Base-by-base conservation (phyloP, 192 early-diverging fungal species). In the Gryganskiella cystojenkinii region DNA sequence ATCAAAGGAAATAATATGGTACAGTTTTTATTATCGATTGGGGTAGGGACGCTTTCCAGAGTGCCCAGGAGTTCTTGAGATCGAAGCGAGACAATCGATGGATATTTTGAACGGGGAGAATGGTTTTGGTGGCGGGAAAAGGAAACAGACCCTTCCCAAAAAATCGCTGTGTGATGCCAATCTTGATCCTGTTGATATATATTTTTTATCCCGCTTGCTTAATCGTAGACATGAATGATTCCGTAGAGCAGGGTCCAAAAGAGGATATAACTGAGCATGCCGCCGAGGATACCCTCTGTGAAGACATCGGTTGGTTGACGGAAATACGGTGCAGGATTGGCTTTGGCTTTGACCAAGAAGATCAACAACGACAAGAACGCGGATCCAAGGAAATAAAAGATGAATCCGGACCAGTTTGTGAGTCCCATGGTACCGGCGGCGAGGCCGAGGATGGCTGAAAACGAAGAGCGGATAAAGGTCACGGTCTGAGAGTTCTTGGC, bases 351-450 rank as follows among this genome's bases (percentile, higher is more conserved):
- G 57, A 93, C 34, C 17, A 79, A 27, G 37, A 91, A 73, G 43
- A 92, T 60, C 15, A 93, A 62, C 6, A 78, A 71, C 13, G 90
- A 90, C 30, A 93, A 78, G 24, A 93, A 72, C 11, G 84, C 63
- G 79, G 93, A 94, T 45, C 82, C 87, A 27, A 86, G 56, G 24
- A 86, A 76, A 74, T 95, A 98, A 80, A 95, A 96, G 55, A 92
- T 84, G 71, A 96, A 96, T 46, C 96, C 96, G 45, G 83, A 85
- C 68, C 89, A 86, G 28, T 93, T 91, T 6, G 93, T 93, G 58
- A 98, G 85, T 1, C 95, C 95, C 35, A 96, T 87, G 69, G 95
- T 93, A 35, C 96, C 96, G 24, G 95, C 96, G 20, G 94, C 92
- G 17, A 90, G 87, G 46, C 96, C 96, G 17, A 92, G 85, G 62